These are phyloP conservation scores for Hygrophorus pudorinus DNA, from an alignment of 768 basidiomycete genomes.

Conservation along the genomic window DNA sequence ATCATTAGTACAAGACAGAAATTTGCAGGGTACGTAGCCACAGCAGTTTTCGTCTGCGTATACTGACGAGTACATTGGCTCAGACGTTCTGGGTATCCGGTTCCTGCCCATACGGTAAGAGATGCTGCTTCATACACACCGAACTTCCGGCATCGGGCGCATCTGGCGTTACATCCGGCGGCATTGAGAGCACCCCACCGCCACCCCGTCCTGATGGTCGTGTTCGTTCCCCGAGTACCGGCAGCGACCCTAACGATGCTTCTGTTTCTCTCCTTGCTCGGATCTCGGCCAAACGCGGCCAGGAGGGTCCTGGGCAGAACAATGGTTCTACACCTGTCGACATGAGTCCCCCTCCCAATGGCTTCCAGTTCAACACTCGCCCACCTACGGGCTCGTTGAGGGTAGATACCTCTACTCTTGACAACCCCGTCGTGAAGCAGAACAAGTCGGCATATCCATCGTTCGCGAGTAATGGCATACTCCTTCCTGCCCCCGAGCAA, in stretches of 20 bases:
- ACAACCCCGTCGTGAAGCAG: constrained; percentile 50
- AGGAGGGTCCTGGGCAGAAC: constrained; percentile 27
- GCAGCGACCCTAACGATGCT: constrained; percentile 72
- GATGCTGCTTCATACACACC: constrained; percentile 92
- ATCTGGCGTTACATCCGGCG: constrained; percentile 26
- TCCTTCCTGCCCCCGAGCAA: constrained; percentile 50
- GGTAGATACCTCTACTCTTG: constrained; percentile 63
- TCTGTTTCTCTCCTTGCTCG: constrained; percentile 68
- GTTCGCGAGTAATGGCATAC: constrained; percentile 49
- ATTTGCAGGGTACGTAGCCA: constrained; percentile 66
- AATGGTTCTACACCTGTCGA: constrained; percentile 46
- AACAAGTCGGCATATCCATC: constrained; percentile 83
- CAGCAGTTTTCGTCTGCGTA: constrained; percentile 2
- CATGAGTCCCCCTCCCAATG: constrained; percentile 29
- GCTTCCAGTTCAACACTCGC: constrained; percentile 42
- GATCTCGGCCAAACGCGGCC: constrained; percentile 58
- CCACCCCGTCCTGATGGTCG: constrained; percentile 47
- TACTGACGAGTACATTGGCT: constrained; percentile 7
- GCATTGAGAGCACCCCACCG: constrained; percentile 34
- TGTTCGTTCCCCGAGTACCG: constrained; percentile 59
- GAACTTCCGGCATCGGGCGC: constrained; percentile 64
- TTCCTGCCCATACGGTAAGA: constrained; percentile 85
- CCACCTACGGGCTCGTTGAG: constrained; percentile 63
- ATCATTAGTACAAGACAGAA: constrained; percentile 78
- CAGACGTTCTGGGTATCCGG: constrained; percentile 93